Base-by-base conservation (phyloP, 192 early-diverging fungal genomes). In the Coemansia sp. region DNA sequence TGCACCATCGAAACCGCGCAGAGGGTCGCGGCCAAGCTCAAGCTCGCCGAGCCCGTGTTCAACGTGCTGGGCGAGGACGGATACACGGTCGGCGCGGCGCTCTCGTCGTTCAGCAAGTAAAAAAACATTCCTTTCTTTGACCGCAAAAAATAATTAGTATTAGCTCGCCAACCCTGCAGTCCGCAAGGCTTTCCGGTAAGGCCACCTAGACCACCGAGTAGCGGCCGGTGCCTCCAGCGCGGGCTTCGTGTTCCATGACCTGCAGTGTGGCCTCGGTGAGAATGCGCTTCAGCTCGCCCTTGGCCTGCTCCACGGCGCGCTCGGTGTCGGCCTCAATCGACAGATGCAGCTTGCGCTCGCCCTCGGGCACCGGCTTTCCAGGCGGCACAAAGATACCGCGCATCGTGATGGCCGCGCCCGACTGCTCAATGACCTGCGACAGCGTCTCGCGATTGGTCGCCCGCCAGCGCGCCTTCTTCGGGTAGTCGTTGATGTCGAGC, bases 401-500 rank as follows among this genome's bases (percentile, higher is more conserved):
- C 11, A 91, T 94, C 2, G 95, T 99, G 55, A 99, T 94, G 8
- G 97, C 94, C 0, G 94, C 92, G 8, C 94, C 94, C 17, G 90
- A 87, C 39, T 91, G 79, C 64, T 97, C 93, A 5, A 85, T 91
- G 49, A 99, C 94, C 75, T 89, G 87, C 17, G 85, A 83, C 48
- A 99, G 94, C 73, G 89, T 86, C 44, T 95, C 92, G 82, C 90
- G 93, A 70, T 93, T 94, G 7, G 93, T 99, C 27, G 97, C 95
- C 58, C 85, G 88, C 87, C 91, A 90, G 49, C 97, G 78, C 11
- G 97, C 95, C 79, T 91, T 91, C 61, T 92, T 86, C 28, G 94
- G 94, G 61, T 89, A 97, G 72, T 99, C 95, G 68, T 99, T 99
- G 70, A 99, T 97, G 59, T 91, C 90, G 63, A 99, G 87, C 75